A percentile compares a stretch with the other conserved stretches of the same genome.
phyloP scores from a whole-genome alignment of 345 rosid genomes.

The Heritiera fomes region DNA sequence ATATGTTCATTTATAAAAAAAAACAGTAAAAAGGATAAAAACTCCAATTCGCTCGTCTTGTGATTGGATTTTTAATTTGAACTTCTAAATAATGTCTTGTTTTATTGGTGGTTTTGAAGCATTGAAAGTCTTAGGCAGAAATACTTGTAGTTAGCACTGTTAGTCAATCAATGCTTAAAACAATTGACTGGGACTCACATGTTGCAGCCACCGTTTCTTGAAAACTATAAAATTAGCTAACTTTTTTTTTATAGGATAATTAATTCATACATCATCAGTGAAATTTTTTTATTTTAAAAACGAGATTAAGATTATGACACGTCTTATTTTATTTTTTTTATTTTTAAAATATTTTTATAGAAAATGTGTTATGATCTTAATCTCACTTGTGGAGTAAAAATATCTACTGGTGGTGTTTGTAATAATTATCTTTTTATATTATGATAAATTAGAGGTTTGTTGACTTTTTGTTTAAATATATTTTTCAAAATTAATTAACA shows the following conservation, averaged over 20 bases:
- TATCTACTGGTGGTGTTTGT: too few relatives aligned
- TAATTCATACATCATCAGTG: too few relatives aligned
- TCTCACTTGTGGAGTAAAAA: too few relatives aligned
- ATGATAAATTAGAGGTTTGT: not conserved
- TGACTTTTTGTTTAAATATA: too few relatives aligned
- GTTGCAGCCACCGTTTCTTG: not conserved
- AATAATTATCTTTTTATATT: not conserved
- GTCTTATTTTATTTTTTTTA: too few relatives aligned
- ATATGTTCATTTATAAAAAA: not conserved
- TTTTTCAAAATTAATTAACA: not conserved
- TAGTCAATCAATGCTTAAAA: not conserved
- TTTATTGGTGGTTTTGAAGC: not conserved
- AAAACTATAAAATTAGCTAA: not conserved
- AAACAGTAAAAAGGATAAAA: too few relatives aligned
- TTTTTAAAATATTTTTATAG: too few relatives aligned
- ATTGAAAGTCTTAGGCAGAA: not conserved
- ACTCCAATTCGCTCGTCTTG: not conserved
- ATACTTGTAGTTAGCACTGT: too few relatives aligned
- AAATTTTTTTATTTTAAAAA: too few relatives aligned
- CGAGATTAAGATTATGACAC: too few relatives aligned
- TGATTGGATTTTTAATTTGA: not conserved
- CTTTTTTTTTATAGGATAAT: too few relatives aligned
- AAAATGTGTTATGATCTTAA: too few relatives aligned
- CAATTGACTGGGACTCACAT: not conserved
- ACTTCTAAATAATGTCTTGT: not conserved